These are phyloP conservation scores for Hymenoscyphus scutula DNA, from an alignment of 2,329 filamentous ascomycete genomes.

Conservation along the genomic window DNA sequence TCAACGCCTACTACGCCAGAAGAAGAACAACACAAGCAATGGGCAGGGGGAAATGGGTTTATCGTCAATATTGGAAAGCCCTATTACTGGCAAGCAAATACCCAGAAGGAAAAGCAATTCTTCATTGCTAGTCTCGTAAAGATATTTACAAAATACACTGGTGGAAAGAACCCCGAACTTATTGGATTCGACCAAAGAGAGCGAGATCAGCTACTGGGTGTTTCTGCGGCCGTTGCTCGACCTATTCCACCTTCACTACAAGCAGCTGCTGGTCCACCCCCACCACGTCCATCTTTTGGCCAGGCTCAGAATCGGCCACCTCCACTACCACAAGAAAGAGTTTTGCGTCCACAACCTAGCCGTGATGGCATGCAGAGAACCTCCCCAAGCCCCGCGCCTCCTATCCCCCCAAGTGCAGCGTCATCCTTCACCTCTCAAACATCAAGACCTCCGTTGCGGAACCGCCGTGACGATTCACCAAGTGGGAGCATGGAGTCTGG, in stretches of 20 bases:
- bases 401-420: conserved; percentile 20
- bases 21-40: conserved; percentile 63
- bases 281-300: conserved; percentile 25
- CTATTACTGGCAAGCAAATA: conserved; percentile 95
- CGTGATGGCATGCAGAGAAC: conserved; percentile 33
- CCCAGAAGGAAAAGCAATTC: conserved; percentile 95
- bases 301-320: conserved; percentile 28
- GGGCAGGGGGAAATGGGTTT: conserved; percentile 83
- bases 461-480: conserved; percentile 31
- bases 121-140: conserved; percentile 96
- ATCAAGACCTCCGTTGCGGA: conserved; percentile 28
- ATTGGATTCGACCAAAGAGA: conserved; percentile 80
- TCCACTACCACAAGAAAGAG: conserved; percentile 30
- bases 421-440: conserved; percentile 29
- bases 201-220: conserved; percentile 69
- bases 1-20: conserved; percentile 55
- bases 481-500: conserved; percentile 30
- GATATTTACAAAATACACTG: conserved; percentile 95
- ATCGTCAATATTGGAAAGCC: conserved; percentile 86
- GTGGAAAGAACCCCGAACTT: conserved; percentile 75
- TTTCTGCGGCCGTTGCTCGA: conserved; percentile 30
- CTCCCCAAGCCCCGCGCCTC: conserved; percentile 11
- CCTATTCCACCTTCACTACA: conserved; percentile 21
- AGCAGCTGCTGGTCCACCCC: conserved; percentile 21
- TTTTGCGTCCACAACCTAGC: conserved; percentile 28